Base-by-base conservation (phyloP, 2,329 filamentous ascomycete genomes). In the Neoscytalidium dimidiatum region DNA sequence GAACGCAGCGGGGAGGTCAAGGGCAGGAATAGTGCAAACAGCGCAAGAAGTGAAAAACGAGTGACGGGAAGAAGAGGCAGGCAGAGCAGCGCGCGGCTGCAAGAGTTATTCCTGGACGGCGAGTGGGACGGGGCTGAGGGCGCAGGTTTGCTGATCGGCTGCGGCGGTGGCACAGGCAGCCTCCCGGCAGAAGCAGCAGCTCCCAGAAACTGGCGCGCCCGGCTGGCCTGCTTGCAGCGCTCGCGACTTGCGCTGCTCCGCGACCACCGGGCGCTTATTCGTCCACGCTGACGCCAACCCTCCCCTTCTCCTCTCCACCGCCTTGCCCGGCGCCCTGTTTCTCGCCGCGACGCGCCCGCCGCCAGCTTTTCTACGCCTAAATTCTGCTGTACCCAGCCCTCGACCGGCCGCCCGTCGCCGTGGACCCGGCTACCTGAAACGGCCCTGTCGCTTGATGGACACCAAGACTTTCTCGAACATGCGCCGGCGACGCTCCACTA, bases 71-170 rank as follows among this genome's bases (percentile, higher is more conserved):
- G 38, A 60, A 60, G 53, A 58, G 28, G 51, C 53, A 58, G 56
- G 46, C 26, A 23, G 56, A 26, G 56, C 56, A 41, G 56, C 56
- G 6, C 21, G 56, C 56, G 56, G 56, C 56, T 60, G 56, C 56
- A 41, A 46, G 56, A 31, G n/a, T n/a, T 60, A 60, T 60, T 60
- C 56, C 56, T 60, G 56, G 56, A 58, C 35, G 28, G n/a, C n/a
- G 53, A 60, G 56, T 60, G 56, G 56, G 56, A 60, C 56, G 56
- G 56, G 56, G 38, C 56, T 60, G 56, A 60, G 56, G 56, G 38
- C 38, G 38, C 56, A 60, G 56, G 56, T 60, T 60, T 60, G 56
- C 56, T 60, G 56, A 60, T 60, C 56, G 56, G 26, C 52, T 43
- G 33, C 49, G 49, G 49, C 49, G 49, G 49, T 58, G 53, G 53